Base-by-base conservation (phyloP, 2,329 filamentous ascomycete genomes). In the Calonectria pteridis region DNA sequence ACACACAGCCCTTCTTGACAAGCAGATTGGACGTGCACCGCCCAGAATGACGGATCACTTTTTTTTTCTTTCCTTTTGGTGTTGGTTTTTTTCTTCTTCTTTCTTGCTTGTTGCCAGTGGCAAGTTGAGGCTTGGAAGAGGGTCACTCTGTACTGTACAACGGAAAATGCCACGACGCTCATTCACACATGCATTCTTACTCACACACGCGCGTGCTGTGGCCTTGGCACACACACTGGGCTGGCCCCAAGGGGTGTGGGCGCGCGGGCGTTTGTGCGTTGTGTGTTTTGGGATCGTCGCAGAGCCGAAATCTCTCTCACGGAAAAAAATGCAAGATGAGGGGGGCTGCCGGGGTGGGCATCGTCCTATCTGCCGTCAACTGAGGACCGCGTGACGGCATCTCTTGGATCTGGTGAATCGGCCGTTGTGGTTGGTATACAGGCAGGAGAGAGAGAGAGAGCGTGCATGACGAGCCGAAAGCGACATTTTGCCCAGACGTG, bases 271-370 rank as follows among this genome's bases (percentile, higher is more conserved):
- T 46, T 46, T 62, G 55, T 62, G 55, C 55, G 55, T 40, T 11
- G 33, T 62, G 33, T 40, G 33, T 31, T 62, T 40, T 58, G 59
- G 62, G 71, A 69, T 73, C 58, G 71, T 69, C 66, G 59, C 31
- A 33, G 55, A 68, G 71, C 66, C 71, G 66, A 69, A 73, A 62
- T 62, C 55, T 62, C 55, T 73, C 71, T 64, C 35, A 40, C 13
- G 7, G 65, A 64, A 53, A 65, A 73, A 64, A 53, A 73, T 66
- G 71, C 71, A 69, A 69, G 71, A 73, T 73, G 66, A 62, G 55
- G 55, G 55, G 53, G 55, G 16, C 37, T 43, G 40, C 40, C 18
- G 43, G 26, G 55, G 11, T n/a, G 55, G 33, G 37, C 43, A 18
- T 66, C 35, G 49, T 71, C 53, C 31, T 55, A 62, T 67, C 63